Evolutionary conservation across 2,329 filamentous ascomycete genomes (phyloP), one percentile per base, ranked within the genome.

Genomic region (Mycocentrospora acerina): DNA sequence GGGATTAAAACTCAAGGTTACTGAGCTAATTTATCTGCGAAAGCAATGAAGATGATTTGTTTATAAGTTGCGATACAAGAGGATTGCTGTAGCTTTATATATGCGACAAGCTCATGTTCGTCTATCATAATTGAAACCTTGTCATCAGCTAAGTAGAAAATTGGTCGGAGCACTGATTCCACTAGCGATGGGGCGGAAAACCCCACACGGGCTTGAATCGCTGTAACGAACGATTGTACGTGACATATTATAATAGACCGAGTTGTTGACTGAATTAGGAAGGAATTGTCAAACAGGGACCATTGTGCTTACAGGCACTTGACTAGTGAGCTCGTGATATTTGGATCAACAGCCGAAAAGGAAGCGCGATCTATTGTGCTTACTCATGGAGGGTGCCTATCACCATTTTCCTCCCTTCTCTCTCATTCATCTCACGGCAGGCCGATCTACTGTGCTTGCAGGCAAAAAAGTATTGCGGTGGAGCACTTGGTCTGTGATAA

Each of bases 221-320:
- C 14, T 37, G 27, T 30, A 26, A 31, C 27, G n/a, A n/a, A n/a
- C n/a, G 14, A 25, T 37, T n/a, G 17, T 36, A 19, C 27, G 27
- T 25, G 34, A 25, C 34, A 30, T 12, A 13, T 37, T 37, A 25
- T 29, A 35, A 29, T 35, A 35, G 33, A 35, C 33, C 33, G 33
- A 35, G n/a, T 29, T 29, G 18, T 29, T 24, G 33, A 35, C 26
- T 35, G 4, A 16, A 12, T 16, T 15, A 35, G 33, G 26, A 35
- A 35, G 26, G 18, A 35, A 29, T 29, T 35, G 17, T 27, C 18
- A 35, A 35, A 35, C 33, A 29, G n/a, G 26, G 15, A 19, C 16
- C 10, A 12, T 31, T 18, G 7, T 19, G 17, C 29, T 19, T 17
- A 25, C 34, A 30, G 34, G 34, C 27, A 37, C 19, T 37, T 37